Evolutionary conservation across 345 rosid genomes (phyloP).

Genomic region (Reutealis trisperma): DNA sequence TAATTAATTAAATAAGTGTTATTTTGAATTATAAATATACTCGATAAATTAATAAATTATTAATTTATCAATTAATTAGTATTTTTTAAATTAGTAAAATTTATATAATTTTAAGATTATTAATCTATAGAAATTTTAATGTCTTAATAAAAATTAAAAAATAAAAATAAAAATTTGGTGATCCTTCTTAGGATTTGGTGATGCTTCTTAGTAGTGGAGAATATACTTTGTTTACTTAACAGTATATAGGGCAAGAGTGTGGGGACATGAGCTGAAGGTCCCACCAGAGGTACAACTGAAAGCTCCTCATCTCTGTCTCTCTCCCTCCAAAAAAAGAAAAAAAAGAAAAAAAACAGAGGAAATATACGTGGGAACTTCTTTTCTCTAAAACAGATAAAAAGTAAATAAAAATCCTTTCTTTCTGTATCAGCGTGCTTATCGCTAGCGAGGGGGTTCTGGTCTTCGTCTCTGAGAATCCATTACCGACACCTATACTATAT

Average conservation of each 20-base stretch:
- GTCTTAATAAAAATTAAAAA: no score
- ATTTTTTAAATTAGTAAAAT: no score
- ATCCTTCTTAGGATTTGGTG: no score
- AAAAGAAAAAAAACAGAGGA: neutral
- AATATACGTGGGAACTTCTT: neutral
- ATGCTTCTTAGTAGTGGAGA: neutral
- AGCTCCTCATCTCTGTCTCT: neutral
- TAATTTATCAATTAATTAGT: no score
- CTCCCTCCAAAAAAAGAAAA: no score
- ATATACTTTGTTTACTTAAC: neutral
- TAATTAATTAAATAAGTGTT: no score
- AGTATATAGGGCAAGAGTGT: neutral
- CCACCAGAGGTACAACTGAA: neutral
- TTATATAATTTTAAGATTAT: no score
- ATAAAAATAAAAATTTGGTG: no score
- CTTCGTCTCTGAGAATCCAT: neutral
- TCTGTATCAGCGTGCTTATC: neutral
- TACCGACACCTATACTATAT: neutral
- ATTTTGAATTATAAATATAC: no score
- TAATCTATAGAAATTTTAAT: no score
- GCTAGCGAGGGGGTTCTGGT: conserved; percentile 1
- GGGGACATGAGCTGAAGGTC: neutral
- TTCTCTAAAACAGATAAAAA: neutral
- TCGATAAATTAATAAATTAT: no score
- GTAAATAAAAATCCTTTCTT: neutral